These are phyloP conservation scores for Cephalotrichum gorgonifer DNA, from an alignment of 2,329 filamentous ascomycete genomes.

Conservation along the genomic window DNA sequence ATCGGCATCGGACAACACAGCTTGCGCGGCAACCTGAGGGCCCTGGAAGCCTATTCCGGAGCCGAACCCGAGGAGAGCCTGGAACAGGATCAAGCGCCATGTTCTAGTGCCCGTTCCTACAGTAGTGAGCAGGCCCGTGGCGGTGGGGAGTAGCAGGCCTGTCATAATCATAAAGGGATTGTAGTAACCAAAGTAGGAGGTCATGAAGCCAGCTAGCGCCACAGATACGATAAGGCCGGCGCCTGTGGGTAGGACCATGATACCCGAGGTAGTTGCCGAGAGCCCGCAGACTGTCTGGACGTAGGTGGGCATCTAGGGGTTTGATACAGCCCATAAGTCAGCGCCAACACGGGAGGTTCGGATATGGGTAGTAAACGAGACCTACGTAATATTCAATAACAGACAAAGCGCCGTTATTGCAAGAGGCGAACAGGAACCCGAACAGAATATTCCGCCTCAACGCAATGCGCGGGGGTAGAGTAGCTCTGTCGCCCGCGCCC, in stretches of 20 bases:
- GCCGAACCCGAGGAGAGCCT: conserved; percentile 14
- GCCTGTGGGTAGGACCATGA: conserved; percentile 12
- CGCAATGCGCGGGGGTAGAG: conserved; percentile 28
- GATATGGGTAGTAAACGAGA: conserved; percentile 19
- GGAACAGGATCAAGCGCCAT: conserved; percentile 13
- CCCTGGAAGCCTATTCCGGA: conserved; percentile 15
- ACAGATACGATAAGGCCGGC: conserved; percentile 6
- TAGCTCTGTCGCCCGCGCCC: conserved; percentile 22
- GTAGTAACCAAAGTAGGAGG: conserved; percentile 31
- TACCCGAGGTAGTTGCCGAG: conserved; percentile 18
- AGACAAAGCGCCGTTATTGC: conserved; percentile 24
- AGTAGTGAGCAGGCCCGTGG: conserved; percentile 31
- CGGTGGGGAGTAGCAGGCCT: conserved; percentile 21
- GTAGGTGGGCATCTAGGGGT: conserved; percentile 33
- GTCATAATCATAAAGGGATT: conserved; percentile 29
- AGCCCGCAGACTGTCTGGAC: conserved; percentile 32
- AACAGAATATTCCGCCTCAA: not conserved
- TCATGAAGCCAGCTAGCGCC: conserved; percentile 15
- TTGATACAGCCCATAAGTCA: not conserved
- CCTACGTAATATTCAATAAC: conserved; percentile 17
- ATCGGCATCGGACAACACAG: conserved; percentile 9
- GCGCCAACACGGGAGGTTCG: conserved; percentile 19
- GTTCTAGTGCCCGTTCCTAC: conserved; percentile 19
- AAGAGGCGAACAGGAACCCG: not conserved
- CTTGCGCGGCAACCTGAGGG: conserved; percentile 14